These are phyloP conservation scores for Ramaria rubella DNA, from an alignment of 768 basidiomycete genomes.

Conservation along the genomic window DNA sequence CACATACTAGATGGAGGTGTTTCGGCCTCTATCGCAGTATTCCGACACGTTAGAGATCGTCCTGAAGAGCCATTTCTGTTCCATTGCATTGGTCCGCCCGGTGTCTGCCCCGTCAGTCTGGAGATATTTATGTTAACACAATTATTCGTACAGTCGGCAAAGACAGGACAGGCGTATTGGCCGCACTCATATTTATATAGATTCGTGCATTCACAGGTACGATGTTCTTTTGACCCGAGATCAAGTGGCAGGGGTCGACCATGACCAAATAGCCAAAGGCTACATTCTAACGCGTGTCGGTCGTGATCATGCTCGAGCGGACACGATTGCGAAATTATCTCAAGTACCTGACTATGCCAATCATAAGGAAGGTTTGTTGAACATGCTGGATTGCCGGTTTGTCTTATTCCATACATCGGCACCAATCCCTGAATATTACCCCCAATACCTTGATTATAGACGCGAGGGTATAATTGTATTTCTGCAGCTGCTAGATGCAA, in stretches of 20 bases:
- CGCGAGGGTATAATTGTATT: constrained; percentile 73
- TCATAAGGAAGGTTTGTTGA: constrained; percentile 68
- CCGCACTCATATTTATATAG: constrained; percentile 68
- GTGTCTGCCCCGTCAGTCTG: not conserved
- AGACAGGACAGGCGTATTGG: constrained; percentile 72
- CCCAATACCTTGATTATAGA: constrained; percentile 29
- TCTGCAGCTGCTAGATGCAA: constrained; percentile 49
- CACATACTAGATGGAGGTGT: constrained; percentile 76
- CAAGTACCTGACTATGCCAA: constrained; percentile 68
- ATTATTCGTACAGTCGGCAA: constrained; percentile 54
- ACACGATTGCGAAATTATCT: constrained; percentile 58
- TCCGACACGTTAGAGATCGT: constrained; percentile 66
- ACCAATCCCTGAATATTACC: not conserved
- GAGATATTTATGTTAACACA: not conserved
- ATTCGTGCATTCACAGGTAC: not conserved
- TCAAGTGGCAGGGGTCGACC: constrained; percentile 69
- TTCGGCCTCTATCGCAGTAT: constrained; percentile 55
- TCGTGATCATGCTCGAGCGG: constrained; percentile 67
- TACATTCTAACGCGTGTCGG: constrained; percentile 77
- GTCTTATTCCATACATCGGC: constrained; percentile 15
- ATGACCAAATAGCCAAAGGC: constrained; percentile 59
- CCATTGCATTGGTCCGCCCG: constrained; percentile 58
- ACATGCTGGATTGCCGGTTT: constrained; percentile 76
- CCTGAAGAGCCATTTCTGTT: constrained; percentile 61
- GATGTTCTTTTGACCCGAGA: not conserved